Conservation (phyloP, 108 stramenopile species). For the Fistulifera pelliculosa region DNA sequence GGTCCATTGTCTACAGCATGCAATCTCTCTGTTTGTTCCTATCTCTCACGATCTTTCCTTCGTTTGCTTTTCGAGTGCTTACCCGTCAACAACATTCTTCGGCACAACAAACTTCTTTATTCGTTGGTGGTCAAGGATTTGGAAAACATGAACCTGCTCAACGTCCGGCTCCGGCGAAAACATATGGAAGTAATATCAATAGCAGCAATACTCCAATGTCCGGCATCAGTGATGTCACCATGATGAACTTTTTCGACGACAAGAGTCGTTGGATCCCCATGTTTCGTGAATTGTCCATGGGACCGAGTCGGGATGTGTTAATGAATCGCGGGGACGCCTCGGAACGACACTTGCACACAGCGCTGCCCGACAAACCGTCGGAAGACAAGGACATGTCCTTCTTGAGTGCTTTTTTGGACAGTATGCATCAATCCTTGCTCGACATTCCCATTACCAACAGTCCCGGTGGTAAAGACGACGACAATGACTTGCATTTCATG, state of each 20-base stretch:
- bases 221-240: constrained; percentile 32
- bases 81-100: too few species aligned
- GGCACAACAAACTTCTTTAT: too few species aligned
- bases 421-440: constrained; percentile 40
- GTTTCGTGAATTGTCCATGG: neutral
- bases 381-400: constrained; percentile 13
- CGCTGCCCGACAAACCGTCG: constrained; percentile 19
- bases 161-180: constrained; percentile 5
- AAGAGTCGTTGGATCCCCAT: constrained; percentile 42
- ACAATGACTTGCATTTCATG: constrained; percentile 63
- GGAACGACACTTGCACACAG: neutral
- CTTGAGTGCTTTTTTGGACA: constrained; percentile 42
- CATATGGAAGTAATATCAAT: constrained; percentile 15
- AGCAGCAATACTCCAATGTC: constrained; percentile 10
- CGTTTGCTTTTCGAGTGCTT: too few species aligned
- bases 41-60: too few species aligned
- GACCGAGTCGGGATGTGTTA: constrained; percentile 10
- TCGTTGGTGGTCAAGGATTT: constrained; percentile 6
- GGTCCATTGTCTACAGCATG: too few species aligned
- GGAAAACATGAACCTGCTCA: neutral
- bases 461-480: constrained; percentile 34
- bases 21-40: too few species aligned
- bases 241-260: constrained; percentile 38
- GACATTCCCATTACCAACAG: constrained; percentile 54
- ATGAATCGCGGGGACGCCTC: constrained; percentile 17